Base-by-base conservation (phyloP, 1,284 basidiomycete genomes). In the Apiotrichum gracile region DNA sequence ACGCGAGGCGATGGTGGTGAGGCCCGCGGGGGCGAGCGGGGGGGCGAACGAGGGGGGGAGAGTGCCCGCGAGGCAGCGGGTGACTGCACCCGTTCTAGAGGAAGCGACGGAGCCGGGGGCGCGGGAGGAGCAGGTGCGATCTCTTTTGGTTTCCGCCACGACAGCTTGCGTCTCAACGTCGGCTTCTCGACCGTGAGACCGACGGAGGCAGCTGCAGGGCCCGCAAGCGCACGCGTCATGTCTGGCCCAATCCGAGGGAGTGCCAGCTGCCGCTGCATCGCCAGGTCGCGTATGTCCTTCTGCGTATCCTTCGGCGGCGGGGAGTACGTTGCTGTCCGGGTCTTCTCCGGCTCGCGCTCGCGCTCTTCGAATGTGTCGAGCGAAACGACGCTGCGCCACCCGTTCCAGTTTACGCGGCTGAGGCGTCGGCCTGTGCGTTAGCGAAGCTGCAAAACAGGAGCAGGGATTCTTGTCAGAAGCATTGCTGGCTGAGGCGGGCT, bases 321-420 rank as follows among this genome's bases (percentile, higher is more conserved):
- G 10, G 9, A 17, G n/a, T n/a, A n/a, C n/a, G n/a, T n/a, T n/a
- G n/a, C n/a, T n/a, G n/a, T n/a, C n/a, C n/a, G n/a, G n/a, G n/a
- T n/a, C n/a, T n/a, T n/a, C n/a, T n/a, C n/a, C n/a, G n/a, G n/a
- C n/a, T 21, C 26, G 16, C 5, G 7, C 5, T 19, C 29, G 10
- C 43, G 43, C 21, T 45, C 43, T 29, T 45, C 43, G 19, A 45
- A 24, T 12, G 43, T 45, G 46, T 38, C 29, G 24, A 47, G 46
- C 5, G 46, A 47, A 8, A 47, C 46, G 13, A 38, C 35, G 35
- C 46, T 47, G 24, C 34, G 34, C 34, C 34, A 47, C 13, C 17
- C 46, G n/a, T 26, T 27, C 46, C 46, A 47, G 24, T 27, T 37
- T 4, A 21, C 24, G 17, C 46, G 34, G 17, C 35, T 47, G 22